A percentile compares a stretch with the other conserved stretches of the same genome.
Conservation (phyloP, 1,139 yeast species). For the Kurtzmaniella natalensis region DNA sequence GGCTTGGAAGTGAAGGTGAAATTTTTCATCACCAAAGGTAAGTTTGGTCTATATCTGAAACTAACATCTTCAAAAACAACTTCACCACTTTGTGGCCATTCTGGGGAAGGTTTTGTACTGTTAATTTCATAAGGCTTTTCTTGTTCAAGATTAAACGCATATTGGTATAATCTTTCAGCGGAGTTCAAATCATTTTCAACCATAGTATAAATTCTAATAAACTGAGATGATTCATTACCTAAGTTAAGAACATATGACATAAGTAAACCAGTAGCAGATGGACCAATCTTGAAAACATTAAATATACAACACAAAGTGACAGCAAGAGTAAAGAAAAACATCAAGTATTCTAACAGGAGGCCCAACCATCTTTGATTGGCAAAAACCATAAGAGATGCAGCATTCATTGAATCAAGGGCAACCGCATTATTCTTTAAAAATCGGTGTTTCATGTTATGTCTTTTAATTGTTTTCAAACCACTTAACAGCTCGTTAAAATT, state of each 20-base stretch:
- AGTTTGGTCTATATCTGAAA: conserved; percentile 16
- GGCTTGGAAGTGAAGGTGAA: conserved; percentile 13
- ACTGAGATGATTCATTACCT: conserved; percentile 39
- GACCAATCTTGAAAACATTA: conserved; percentile 34
- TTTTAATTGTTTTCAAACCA: conserved; percentile 42
- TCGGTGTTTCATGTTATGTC: conserved; percentile 27
- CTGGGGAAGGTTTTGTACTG: conserved; percentile 45
- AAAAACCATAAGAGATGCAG: conserved; percentile 38
- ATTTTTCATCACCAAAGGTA: conserved; percentile 17
- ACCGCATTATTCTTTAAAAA: conserved; percentile 34
- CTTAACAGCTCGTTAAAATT: conserved; percentile 43
- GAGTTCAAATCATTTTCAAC: conserved; percentile 48
- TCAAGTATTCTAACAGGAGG: conserved; percentile 37
- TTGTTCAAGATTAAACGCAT: conserved; percentile 33
- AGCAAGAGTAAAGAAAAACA: conserved; percentile 35
- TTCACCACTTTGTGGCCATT: conserved; percentile 19
- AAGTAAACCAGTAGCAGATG: conserved; percentile 43
- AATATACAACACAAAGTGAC: conserved; percentile 39
- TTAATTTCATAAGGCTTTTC: conserved; percentile 42
- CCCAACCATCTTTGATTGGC: conserved; percentile 46
- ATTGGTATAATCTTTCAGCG: conserved; percentile 41
- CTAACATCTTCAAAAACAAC: conserved; percentile 15
- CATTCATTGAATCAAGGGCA: conserved; percentile 38
- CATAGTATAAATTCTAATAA: conserved; percentile 41
- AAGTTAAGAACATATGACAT: conserved; percentile 41